Conservation (phyloP, 768 basidiomycete genomes). For the Asterophora lycoperdoides region DNA sequence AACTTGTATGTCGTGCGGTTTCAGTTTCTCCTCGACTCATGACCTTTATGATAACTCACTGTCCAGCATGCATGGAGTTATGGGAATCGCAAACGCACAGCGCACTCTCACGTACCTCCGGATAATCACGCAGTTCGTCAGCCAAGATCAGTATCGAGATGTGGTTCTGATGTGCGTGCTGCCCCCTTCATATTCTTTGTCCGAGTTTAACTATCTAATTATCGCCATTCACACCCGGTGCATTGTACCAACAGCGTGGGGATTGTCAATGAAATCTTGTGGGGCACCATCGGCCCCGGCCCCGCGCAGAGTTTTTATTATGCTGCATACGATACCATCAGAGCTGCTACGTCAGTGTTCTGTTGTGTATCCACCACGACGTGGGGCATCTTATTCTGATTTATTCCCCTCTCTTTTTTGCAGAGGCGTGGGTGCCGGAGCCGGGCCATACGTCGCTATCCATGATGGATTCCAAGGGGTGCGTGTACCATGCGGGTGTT, state of each 20-base stretch:
- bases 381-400: no score
- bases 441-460: slow-evolving; percentile 52
- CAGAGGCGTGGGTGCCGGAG: slow-evolving; percentile 72
- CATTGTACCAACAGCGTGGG: slow-evolving; percentile 15
- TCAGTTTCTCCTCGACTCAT: neutral
- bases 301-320: slow-evolving; percentile 55
- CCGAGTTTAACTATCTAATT: neutral
- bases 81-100: slow-evolving; percentile 86
- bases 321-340: slow-evolving; percentile 43
- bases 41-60: slow-evolving; percentile 36
- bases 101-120: slow-evolving; percentile 74
- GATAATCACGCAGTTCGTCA: slow-evolving; percentile 74
- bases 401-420: slow-evolving; percentile 55
- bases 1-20: slow-evolving; percentile 15
- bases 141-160: slow-evolving; percentile 49
- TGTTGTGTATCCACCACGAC: no score
- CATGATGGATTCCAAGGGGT: slow-evolving; percentile 55
- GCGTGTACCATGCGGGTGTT: slow-evolving; percentile 27
- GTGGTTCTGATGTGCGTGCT: slow-evolving; percentile 27
- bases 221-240: neutral
- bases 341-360: slow-evolving; percentile 35
- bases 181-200: neutral
- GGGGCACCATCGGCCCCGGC: slow-evolving; percentile 47
- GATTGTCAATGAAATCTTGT: slow-evolving; percentile 60
- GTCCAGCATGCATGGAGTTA: slow-evolving; percentile 45